Conservation (phyloP, 768 basidiomycete species). For the Pisolithus tinctorius region DNA sequence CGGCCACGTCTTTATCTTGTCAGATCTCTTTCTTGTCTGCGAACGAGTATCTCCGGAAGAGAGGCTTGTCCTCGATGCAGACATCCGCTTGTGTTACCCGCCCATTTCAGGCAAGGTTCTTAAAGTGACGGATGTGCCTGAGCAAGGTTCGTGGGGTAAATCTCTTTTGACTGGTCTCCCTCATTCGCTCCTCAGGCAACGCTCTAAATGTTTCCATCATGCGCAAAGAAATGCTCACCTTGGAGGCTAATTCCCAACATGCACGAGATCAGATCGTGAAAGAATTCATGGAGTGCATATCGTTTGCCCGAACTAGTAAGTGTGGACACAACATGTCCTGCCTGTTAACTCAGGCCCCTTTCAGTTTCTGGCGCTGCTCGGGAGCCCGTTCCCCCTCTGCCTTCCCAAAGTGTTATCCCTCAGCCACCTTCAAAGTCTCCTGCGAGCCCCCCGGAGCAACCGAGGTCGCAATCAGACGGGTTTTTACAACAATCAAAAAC, state of each 20-base stretch:
- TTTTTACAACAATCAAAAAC: conserved; percentile 9
- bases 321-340: conserved; percentile 6
- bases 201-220: conserved; percentile 75
- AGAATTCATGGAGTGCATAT: conserved; percentile 80
- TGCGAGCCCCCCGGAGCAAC: conserved; percentile 3
- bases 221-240: conserved; percentile 74
- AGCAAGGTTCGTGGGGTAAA: conserved; percentile 43
- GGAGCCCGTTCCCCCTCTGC: conserved; percentile 63
- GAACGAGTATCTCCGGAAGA: conserved; percentile 76
- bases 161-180: conserved; percentile 1
- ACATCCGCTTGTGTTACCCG: conserved; percentile 92
- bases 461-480: conserved; percentile 17
- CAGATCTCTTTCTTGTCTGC: conserved; percentile 87
- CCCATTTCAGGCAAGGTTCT: conserved; percentile 94
- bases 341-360: conserved; percentile 4
- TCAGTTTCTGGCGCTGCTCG: conserved; percentile 54
- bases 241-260: conserved; percentile 55
- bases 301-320: conserved; percentile 71
- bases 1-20: conserved; percentile 85
- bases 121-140: conserved; percentile 54
- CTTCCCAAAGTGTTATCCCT: conserved; percentile 34
- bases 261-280: conserved; percentile 56
- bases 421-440: conserved; percentile 10
- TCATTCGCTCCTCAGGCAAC: conserved; percentile 45
- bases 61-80: conserved; percentile 47